A percentile compares a stretch with the other conserved stretches of the same genome.
phyloP scores from a whole-genome alignment of 2,329 filamentous ascomycete species.

The Hypoxylon rubiginosum region DNA sequence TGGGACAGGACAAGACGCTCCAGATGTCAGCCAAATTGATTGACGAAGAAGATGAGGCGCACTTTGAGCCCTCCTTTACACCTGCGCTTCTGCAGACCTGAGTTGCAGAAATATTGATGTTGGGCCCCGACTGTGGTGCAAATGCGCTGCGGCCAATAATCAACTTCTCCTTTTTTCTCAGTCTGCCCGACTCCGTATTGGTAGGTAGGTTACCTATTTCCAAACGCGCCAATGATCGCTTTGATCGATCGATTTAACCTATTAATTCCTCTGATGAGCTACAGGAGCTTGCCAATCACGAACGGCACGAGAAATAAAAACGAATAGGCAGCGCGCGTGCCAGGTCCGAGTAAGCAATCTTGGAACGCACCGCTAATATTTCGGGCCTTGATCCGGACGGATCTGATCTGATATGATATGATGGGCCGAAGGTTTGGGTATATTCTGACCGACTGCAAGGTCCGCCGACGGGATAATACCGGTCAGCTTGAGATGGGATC shows the following conservation, averaged over 20 bases:
- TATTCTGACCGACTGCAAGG: slow-evolving; percentile 21
- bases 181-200: slow-evolving; percentile 42
- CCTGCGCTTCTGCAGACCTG: slow-evolving; percentile 19
- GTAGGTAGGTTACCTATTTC: slow-evolving; percentile 15
- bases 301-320: slow-evolving; percentile 21
- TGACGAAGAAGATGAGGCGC: slow-evolving; percentile 39
- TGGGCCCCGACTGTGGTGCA: slow-evolving; percentile 39
- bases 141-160: slow-evolving; percentile 35
- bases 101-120: slow-evolving; percentile 42
- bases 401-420: slow-evolving; percentile 24
- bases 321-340: slow-evolving; percentile 35
- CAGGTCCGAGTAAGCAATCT: slow-evolving; percentile 39
- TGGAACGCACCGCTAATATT: slow-evolving; percentile 22
- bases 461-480: slow-evolving; percentile 19
- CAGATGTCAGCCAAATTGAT: slow-evolving; percentile 40
- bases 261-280: slow-evolving; percentile 40
- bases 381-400: slow-evolving; percentile 38
- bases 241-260: slow-evolving; percentile 40
- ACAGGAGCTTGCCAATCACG: slow-evolving; percentile 38
- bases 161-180: slow-evolving; percentile 33
- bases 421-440: slow-evolving; percentile 24
- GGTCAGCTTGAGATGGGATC: slow-evolving; percentile 34
- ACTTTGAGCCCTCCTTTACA: slow-evolving; percentile 28
- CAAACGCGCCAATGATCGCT: slow-evolving; percentile 42
- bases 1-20: slow-evolving; percentile 42